A percentile compares a stretch with the other conserved stretches of the same genome.
phyloP scores from a whole-genome alignment of 257 asterid genomes.

The Rhazya stricta region DNA sequence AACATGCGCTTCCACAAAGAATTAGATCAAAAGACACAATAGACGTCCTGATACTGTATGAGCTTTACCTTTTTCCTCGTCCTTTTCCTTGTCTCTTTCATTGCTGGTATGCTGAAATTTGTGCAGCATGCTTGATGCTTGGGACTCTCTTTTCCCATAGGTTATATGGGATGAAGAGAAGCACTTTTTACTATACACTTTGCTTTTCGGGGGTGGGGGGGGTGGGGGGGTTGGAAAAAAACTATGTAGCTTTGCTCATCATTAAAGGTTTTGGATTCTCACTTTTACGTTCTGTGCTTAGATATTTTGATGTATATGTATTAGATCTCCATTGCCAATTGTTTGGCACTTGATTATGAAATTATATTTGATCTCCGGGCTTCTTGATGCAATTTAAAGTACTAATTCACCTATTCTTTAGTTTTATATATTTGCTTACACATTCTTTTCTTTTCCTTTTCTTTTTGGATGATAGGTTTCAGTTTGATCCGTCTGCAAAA shows the following conservation, averaged over 20 bases:
- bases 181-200: background rate
- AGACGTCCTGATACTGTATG: background rate
- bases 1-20: background rate
- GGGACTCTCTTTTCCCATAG: background rate
- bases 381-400: background rate
- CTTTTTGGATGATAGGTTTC: conserved; percentile 54
- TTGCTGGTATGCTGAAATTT: background rate
- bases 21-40: background rate
- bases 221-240: background rate
- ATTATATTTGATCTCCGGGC: background rate
- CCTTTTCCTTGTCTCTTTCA: background rate
- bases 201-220: too few species aligned
- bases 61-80: background rate
- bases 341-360: background rate
- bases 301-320: background rate
- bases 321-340: background rate
- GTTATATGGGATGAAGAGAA: background rate
- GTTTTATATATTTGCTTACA: conserved; percentile 10
- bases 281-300: background rate
- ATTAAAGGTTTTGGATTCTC: background rate
- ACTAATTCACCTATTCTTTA: background rate
- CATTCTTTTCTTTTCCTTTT: conserved; percentile 15
- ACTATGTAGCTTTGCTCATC: background rate
- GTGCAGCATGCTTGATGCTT: background rate
- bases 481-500: conserved; percentile 74